Evolutionary conservation across 2,329 filamentous ascomycete species (phyloP).

Genomic region (Alternaria sp.): DNA sequence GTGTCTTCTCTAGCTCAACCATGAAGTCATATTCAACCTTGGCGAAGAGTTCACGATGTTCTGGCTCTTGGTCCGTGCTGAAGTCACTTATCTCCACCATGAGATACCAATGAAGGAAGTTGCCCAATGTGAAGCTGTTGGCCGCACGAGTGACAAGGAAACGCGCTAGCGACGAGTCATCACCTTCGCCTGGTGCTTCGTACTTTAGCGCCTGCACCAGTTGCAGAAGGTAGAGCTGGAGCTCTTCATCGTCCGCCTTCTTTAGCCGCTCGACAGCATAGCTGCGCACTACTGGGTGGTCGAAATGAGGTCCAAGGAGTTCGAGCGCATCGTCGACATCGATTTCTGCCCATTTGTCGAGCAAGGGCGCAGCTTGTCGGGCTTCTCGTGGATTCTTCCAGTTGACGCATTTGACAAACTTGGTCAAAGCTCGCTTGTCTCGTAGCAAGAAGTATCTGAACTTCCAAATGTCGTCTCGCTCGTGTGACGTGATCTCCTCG

Average conservation of each 20-base stretch:
- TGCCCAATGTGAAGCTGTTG: conserved; percentile 87
- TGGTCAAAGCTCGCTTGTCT: conserved; percentile 87
- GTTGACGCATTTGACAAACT: conserved; percentile 97
- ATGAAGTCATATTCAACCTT: conserved; percentile 97
- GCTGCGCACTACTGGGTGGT: conserved; percentile 84
- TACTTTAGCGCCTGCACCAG: conserved; percentile 93
- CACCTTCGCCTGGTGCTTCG: conserved; percentile 63
- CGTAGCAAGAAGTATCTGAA: conserved; percentile 93
- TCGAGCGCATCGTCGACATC: conserved; percentile 97
- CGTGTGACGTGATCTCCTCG: conserved; percentile 84
- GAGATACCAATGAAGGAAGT: conserved; percentile 97
- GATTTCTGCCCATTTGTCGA: conserved; percentile 94
- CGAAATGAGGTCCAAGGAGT: conserved; percentile 88
- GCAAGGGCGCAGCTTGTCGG: conserved; percentile 85
- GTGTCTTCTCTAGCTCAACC: conserved; percentile 77
- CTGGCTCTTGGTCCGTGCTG: conserved; percentile 75
- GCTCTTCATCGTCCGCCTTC: conserved; percentile 90
- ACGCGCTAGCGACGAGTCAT: conserved; percentile 85
- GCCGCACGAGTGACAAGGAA: conserved; percentile 90
- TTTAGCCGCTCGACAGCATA: conserved; percentile 92
- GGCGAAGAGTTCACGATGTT: conserved; percentile 85
- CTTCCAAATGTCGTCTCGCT: conserved; percentile 97
- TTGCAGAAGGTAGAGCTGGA: conserved; percentile 90
- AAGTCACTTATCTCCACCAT: conserved; percentile 95
- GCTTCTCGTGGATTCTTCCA: conserved; percentile 88